Evolutionary conservation across 129 eudicot genomes (phyloP).

Genomic region (Flaveria linearis): DNA sequence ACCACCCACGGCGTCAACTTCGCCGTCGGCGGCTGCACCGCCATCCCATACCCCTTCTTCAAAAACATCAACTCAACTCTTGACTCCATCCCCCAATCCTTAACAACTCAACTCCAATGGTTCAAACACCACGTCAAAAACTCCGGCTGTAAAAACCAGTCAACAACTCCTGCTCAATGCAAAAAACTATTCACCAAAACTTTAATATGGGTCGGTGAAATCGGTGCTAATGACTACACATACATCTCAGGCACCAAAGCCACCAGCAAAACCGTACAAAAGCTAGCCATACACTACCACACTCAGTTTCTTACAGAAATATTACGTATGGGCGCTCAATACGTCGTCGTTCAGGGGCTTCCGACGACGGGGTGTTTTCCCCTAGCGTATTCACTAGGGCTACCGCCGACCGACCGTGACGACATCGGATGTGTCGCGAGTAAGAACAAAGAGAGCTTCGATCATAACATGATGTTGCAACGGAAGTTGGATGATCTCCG

Average conservation of each 20-base stretch:
- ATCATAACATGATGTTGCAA: constrained; percentile 31
- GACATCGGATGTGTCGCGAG: constrained; percentile 33
- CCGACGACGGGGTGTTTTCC: constrained; percentile 42
- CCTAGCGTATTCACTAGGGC: neutral
- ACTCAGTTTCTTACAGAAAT: constrained; percentile 16
- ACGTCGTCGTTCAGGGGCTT: constrained; percentile 45
- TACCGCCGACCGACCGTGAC: constrained; percentile 24
- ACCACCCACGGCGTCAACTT: constrained; percentile 39
- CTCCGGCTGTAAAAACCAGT: constrained; percentile 23
- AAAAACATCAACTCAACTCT: constrained; percentile 17
- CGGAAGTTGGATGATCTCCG: constrained; percentile 13
- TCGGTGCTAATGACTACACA: constrained; percentile 44
- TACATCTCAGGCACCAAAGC: constrained; percentile 14
- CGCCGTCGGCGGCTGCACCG: constrained; percentile 42
- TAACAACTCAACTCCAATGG: constrained; percentile 35
- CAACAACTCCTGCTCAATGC: constrained; percentile 27
- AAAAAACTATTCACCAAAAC: constrained; percentile 27
- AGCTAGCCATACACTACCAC: constrained; percentile 28
- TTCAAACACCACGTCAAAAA: constrained; percentile 20
- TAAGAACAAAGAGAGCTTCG: constrained; percentile 36
- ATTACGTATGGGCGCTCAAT: constrained; percentile 40
- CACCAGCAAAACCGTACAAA: constrained; percentile 28
- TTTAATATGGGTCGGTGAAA: constrained; percentile 43
- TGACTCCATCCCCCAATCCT: constrained; percentile 26
- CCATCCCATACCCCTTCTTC: constrained; percentile 36